Conservation (phyloP, 345 rosid species). For the Gossypium bickii region DNA sequence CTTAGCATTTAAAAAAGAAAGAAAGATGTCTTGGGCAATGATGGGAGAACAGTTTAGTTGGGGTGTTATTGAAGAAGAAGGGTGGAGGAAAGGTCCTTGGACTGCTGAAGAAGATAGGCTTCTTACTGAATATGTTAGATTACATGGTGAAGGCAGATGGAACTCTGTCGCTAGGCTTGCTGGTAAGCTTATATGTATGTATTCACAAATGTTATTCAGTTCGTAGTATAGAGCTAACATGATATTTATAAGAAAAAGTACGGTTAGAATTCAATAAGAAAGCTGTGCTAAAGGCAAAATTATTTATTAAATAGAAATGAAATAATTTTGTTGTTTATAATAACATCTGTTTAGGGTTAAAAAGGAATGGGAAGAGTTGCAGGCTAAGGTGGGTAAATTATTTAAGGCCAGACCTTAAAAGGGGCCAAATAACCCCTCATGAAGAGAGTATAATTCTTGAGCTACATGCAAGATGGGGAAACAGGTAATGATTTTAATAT, state of each 20-base stretch:
- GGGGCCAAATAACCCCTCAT: slow-evolving; percentile 84
- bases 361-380: slow-evolving; percentile 89
- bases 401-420: slow-evolving; percentile 87
- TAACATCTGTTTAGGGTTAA: slow-evolving; percentile 40
- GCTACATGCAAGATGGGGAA: slow-evolving; percentile 88
- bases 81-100: slow-evolving; percentile 97
- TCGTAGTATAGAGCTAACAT: no score
- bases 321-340: no score
- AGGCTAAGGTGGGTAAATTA: slow-evolving; percentile 94
- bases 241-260: no score
- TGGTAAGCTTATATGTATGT: slow-evolving; percentile 24
- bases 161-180: slow-evolving; percentile 83
- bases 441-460: slow-evolving; percentile 81
- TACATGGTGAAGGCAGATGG: slow-evolving; percentile 93
- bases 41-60: slow-evolving; percentile 60
- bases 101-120: slow-evolving; percentile 83
- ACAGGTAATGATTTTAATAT: slow-evolving; percentile 41
- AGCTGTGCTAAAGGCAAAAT: no score
- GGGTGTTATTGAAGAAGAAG: slow-evolving; percentile 51
- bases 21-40: slow-evolving; percentile 55
- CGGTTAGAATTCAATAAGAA: no score
- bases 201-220: no score
- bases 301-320: no score
- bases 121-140: slow-evolving; percentile 60
- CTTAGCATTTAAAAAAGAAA: not conserved